Evolutionary conservation across 2,329 filamentous ascomycete genomes (phyloP).

Genomic region (Neopestalotiopsis sp.): DNA sequence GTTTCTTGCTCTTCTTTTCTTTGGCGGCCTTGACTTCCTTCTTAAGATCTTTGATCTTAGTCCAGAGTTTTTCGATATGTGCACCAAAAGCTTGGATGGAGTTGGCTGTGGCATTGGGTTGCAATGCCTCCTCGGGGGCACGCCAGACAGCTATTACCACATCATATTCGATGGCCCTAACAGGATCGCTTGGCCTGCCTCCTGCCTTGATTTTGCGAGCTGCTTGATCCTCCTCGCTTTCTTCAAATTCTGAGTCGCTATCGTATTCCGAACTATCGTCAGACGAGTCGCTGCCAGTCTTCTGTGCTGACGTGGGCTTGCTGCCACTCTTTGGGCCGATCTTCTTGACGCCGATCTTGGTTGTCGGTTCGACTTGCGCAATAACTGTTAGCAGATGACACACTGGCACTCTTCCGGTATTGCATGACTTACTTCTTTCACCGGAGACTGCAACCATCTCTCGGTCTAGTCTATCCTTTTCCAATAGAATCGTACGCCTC

Average conservation of each 20-base stretch:
- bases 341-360: conserved; percentile 8
- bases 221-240: conserved; percentile 19
- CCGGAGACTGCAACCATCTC: conserved; percentile 19
- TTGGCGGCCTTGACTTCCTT: conserved; percentile 46
- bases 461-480: conserved; percentile 16
- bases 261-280: conserved; percentile 17
- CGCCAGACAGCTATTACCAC: conserved; percentile 34
- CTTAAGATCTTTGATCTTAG: conserved; percentile 53
- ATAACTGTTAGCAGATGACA: not conserved
- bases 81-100: conserved; percentile 59
- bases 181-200: conserved; percentile 28
- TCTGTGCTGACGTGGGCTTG: not conserved
- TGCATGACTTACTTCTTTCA: conserved; percentile 13
- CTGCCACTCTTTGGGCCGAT: not conserved
- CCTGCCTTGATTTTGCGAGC: conserved; percentile 19
- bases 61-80: conserved; percentile 53
- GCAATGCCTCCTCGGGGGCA: conserved; percentile 29
- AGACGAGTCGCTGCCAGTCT: conserved; percentile 14
- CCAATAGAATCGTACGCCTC: not conserved
- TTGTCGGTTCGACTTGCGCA: not conserved
- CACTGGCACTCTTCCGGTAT: too few relatives aligned
- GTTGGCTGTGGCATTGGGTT: conserved; percentile 47
- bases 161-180: conserved; percentile 33
- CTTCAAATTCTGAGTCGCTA: conserved; percentile 16
- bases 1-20: conserved; percentile 40